phyloP scores from a whole-genome alignment of 2,329 filamentous ascomycete genomes.

The Aspergillus aculeatinus region DNA sequence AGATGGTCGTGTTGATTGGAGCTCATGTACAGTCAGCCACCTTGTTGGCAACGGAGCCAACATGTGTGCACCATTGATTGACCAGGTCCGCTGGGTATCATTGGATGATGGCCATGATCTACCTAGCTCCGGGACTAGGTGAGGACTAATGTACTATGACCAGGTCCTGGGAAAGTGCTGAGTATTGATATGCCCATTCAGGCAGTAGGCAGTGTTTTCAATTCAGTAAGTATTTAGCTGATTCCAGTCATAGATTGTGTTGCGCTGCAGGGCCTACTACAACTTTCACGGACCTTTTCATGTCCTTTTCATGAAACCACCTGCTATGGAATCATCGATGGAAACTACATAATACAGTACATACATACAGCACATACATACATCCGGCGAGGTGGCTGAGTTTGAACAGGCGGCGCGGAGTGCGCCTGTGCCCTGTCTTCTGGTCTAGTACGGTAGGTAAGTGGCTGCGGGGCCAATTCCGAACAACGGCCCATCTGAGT shows the following conservation, averaged over 20 bases:
- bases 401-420: neutral
- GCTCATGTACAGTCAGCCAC: constrained; percentile 26
- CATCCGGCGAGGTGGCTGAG: neutral
- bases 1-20: constrained; percentile 14
- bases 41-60: constrained; percentile 20
- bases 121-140: neutral
- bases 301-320: neutral
- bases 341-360: neutral
- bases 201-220: neutral
- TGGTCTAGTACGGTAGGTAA: neutral
- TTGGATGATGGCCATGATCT: constrained; percentile 11
- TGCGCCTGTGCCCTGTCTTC: neutral
- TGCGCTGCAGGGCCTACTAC: too few relatives aligned
- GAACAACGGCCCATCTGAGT: neutral
- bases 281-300: too few relatives aligned
- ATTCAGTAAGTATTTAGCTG: neutral
- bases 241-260: neutral
- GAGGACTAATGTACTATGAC: neutral
- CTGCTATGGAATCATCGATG: neutral
- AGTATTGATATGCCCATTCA: neutral
- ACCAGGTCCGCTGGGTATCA: constrained; percentile 8
- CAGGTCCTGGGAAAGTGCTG: neutral
- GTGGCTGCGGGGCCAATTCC: constrained; percentile 1
- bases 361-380: too few relatives aligned
- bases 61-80: constrained; percentile 22